Conservation (phyloP, 495 filamentous ascomycete species). For the Aspergillus cavernicola region DNA sequence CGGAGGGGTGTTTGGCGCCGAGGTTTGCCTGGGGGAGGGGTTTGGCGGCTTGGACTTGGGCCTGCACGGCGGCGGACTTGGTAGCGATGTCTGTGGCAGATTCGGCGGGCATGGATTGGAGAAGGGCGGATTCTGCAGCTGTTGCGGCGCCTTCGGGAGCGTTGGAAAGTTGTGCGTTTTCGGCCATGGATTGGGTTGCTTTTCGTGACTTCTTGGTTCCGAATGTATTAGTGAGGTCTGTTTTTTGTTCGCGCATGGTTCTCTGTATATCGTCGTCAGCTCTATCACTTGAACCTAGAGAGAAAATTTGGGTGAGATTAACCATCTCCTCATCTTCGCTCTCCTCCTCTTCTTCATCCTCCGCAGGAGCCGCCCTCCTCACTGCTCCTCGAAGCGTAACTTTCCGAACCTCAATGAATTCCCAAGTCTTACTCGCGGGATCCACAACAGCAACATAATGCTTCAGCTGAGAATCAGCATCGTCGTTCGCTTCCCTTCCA, state of each 20-base stretch:
- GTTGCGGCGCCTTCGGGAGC: conserved; percentile 47
- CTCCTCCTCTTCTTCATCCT: conserved; percentile 36
- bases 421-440: conserved; percentile 63
- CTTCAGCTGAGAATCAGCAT: conserved; percentile 62
- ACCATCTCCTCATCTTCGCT: conserved; percentile 42
- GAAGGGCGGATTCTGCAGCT: conserved; percentile 56
- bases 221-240: conserved; percentile 79
- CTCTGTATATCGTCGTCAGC: conserved; percentile 36
- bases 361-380: conserved; percentile 46
- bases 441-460: conserved; percentile 89
- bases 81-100: conserved; percentile 54
- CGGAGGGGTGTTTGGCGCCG: conserved; percentile 64
- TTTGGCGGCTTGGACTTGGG: conserved; percentile 63
- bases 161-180: conserved; percentile 68
- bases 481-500: conserved; percentile 66
- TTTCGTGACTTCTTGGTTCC: conserved; percentile 94
- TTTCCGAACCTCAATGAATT: conserved; percentile 72
- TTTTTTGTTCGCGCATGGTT: conserved; percentile 56
- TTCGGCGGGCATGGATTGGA: conserved; percentile 55
- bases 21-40: conserved; percentile 76
- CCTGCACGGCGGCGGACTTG: conserved; percentile 62
- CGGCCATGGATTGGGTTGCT: conserved; percentile 67
- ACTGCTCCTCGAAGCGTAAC: conserved; percentile 65
- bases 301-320: conserved; percentile 1
- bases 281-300: not conserved